These are phyloP conservation scores for Penicillium sp. DNA, from an alignment of 2,329 filamentous ascomycete genomes.

Conservation along the genomic window DNA sequence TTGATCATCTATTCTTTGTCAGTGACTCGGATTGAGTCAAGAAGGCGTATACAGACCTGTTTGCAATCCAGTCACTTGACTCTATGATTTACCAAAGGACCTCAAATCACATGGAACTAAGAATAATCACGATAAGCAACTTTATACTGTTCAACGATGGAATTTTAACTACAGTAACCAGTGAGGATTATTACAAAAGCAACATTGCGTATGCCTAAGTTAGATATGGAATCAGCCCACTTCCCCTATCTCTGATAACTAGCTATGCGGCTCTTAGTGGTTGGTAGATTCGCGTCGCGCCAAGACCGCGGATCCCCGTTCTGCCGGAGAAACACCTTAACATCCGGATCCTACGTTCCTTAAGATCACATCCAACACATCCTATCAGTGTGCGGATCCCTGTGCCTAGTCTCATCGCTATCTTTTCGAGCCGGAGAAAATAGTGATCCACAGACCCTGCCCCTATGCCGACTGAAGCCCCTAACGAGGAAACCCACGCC, in stretches of 20 bases:
- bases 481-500: conserved; percentile 14
- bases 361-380: conserved; percentile 2
- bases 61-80: background rate
- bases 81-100: background rate
- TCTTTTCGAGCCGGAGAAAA: background rate
- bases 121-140: background rate
- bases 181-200: no score
- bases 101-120: background rate
- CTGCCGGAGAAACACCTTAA: conserved; percentile 15
- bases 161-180: no score
- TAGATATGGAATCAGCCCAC: no score
- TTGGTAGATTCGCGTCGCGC: conserved; percentile 16
- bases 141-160: background rate
- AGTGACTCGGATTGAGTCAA: background rate
- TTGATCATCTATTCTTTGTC: background rate
- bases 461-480: conserved; percentile 21
- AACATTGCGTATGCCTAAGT: no score
- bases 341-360: conserved; percentile 14
- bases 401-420: no score
- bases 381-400: background rate
- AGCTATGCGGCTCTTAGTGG: background rate
- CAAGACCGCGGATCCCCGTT: conserved; percentile 25
- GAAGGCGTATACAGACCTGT: background rate
- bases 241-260: no score
- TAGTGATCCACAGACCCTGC: background rate